These are phyloP conservation scores for Ganoderma multipileum DNA, from an alignment of 1,284 basidiomycete genomes.

Conservation along the genomic window DNA sequence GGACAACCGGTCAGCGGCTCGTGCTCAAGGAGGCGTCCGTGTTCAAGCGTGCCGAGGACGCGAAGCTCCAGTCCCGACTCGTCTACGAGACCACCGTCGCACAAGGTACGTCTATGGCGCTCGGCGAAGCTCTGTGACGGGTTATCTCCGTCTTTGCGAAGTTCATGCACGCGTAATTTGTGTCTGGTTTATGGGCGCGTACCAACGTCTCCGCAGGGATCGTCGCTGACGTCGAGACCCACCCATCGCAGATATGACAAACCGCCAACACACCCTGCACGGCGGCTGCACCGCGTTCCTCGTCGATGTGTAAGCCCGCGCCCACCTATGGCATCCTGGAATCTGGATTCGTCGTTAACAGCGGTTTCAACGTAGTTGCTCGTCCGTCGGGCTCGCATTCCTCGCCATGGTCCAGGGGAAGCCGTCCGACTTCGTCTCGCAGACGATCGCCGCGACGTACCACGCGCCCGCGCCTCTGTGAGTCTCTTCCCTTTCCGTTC, in stretches of 20 bases:
- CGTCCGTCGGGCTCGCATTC: constrained; percentile 47
- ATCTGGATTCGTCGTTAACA: too few species aligned
- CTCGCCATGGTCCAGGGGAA: constrained; percentile 46
- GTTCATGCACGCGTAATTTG: too few species aligned
- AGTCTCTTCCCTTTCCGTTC: background rate
- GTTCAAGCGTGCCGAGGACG: constrained; percentile 19
- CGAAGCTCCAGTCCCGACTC: constrained; percentile 18
- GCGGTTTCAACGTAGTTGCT: constrained; percentile 50
- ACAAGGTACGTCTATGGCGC: constrained; percentile 3
- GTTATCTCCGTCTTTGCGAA: too few species aligned
- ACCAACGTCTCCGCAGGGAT: background rate
- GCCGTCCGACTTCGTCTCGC: constrained; percentile 49
- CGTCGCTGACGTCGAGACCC: background rate
- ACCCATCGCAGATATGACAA: constrained; percentile 33
- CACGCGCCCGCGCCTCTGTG: constrained; percentile 32
- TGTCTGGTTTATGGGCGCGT: too few species aligned
- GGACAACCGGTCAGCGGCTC: constrained; percentile 16
- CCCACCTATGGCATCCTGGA: too few species aligned
- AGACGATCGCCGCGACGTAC: constrained; percentile 57
- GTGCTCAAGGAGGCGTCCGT: constrained; percentile 17
- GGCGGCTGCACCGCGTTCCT: constrained; percentile 35
- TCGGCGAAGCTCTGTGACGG: background rate
- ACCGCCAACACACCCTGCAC: constrained; percentile 31
- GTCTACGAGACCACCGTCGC: constrained; percentile 17
- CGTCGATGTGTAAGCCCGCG: constrained; percentile 26